Conservation (phyloP, 139 green algal species). For the Chlamydomonas incerta region DNA sequence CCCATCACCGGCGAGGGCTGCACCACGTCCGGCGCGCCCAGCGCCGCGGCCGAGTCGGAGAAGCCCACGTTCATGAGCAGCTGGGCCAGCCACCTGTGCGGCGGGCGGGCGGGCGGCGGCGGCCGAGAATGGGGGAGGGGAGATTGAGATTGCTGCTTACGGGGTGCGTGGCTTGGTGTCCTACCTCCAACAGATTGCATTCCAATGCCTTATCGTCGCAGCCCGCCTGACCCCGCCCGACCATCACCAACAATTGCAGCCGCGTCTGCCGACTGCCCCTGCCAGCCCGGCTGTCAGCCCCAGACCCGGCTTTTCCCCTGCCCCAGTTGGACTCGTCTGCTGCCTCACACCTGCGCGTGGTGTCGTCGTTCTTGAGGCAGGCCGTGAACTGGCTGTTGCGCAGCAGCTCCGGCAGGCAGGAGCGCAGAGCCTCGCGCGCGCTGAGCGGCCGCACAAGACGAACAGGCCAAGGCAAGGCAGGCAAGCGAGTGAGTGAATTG, state of each 20-base stretch:
- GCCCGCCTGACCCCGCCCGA: too few relatives aligned
- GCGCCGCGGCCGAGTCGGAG: slow-evolving; percentile 64
- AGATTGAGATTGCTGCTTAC: too few relatives aligned
- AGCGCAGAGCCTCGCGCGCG: slow-evolving; percentile 92
- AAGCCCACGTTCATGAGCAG: slow-evolving; percentile 95
- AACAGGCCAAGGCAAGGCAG: not conserved
- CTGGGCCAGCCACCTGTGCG: slow-evolving; percentile 92
- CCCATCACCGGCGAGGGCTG: slow-evolving; percentile 41
- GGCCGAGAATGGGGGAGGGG: not conserved
- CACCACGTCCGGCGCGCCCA: slow-evolving; percentile 54
- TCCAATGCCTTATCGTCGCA: too few relatives aligned
- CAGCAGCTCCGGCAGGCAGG: slow-evolving; percentile 94
- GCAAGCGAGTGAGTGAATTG: too few relatives aligned
- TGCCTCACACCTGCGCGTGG: slow-evolving; percentile 78
- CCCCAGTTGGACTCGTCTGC: too few relatives aligned
- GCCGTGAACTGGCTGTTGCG: slow-evolving; percentile 90
- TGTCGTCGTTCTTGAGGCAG: slow-evolving; percentile 94
- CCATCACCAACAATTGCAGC: too few relatives aligned
- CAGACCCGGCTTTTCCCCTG: too few relatives aligned
- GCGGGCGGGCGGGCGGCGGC: not conserved
- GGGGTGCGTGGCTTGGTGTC: too few relatives aligned
- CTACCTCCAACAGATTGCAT: too few relatives aligned
- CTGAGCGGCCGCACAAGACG: too few relatives aligned
- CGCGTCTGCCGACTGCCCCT: too few relatives aligned
- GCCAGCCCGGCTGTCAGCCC: too few relatives aligned